Percentiles rank a stretch among this genome's conserved stretches.
Evolutionary conservation across 495 filamentous ascomycete genomes (phyloP).

Genomic region (Penicillium soppii): DNA sequence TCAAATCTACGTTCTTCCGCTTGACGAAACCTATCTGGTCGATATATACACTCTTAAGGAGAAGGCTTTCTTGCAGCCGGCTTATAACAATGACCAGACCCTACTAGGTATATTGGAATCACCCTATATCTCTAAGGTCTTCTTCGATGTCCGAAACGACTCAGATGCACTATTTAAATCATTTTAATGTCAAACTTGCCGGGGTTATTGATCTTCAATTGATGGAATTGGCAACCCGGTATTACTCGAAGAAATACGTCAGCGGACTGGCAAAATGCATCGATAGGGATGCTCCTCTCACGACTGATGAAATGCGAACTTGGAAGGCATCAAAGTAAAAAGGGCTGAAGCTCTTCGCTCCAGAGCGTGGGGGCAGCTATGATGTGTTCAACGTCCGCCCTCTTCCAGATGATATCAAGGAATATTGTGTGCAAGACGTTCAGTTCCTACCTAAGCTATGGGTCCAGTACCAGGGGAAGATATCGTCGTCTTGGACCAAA

Average conservation of each 20-base stretch:
- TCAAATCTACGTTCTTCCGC: too few species aligned
- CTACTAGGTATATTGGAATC: slow-evolving; percentile 53
- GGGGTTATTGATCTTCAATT: slow-evolving; percentile 56
- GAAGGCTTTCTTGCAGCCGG: too few species aligned
- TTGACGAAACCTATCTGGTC: too few species aligned
- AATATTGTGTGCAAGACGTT: slow-evolving; percentile 52
- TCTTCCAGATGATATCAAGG: slow-evolving; percentile 35
- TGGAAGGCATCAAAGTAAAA: slow-evolving; percentile 46
- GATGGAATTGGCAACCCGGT: slow-evolving; percentile 49
- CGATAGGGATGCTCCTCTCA: slow-evolving; percentile 27
- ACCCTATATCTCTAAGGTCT: slow-evolving; percentile 25
- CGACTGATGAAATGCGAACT: slow-evolving; percentile 1
- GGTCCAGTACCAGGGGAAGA: neutral
- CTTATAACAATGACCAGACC: too few species aligned
- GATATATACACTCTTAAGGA: too few species aligned
- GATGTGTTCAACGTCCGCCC: slow-evolving; percentile 51
- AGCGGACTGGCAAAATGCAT: slow-evolving; percentile 47
- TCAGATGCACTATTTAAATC: slow-evolving; percentile 54
- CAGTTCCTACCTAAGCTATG: slow-evolving; percentile 31
- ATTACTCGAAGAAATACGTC: slow-evolving; percentile 23
- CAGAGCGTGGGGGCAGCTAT: slow-evolving; percentile 43
- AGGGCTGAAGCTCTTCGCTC: slow-evolving; percentile 35
- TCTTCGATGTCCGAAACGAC: slow-evolving; percentile 46
- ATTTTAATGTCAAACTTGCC: slow-evolving; percentile 34
- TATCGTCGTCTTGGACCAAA: neutral